A percentile compares a stretch with the other conserved stretches of the same genome.
Evolutionary conservation across 805 yeast species (phyloP).

Genomic region (Pichia gijzeniarum): DNA sequence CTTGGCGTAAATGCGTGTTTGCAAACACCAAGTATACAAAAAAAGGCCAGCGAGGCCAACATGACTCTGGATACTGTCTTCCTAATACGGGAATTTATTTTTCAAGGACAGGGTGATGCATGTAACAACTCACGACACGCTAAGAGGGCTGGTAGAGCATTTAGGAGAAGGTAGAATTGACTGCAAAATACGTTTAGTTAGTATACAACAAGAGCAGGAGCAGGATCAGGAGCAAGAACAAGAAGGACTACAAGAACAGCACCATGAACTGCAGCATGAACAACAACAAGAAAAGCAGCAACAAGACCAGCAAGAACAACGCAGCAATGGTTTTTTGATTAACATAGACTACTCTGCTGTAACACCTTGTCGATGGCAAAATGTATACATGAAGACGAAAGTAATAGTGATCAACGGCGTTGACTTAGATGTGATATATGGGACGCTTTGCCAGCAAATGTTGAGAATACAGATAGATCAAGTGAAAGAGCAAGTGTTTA

Average conservation of each 20-base stretch:
- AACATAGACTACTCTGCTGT: neutral
- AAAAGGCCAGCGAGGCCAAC: too few relatives aligned
- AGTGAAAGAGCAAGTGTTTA: neutral
- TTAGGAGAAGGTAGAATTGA: neutral
- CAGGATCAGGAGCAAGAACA: too few relatives aligned
- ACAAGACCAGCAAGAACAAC: too few relatives aligned
- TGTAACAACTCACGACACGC: neutral
- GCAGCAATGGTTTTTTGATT: neutral
- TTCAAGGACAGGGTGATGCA: neutral
- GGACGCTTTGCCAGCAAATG: neutral
- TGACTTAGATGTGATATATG: neutral
- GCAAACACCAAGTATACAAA: too few relatives aligned
- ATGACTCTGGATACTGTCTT: too few relatives aligned
- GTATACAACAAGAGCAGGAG: slow-evolving; percentile 1
- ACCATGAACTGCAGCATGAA: too few relatives aligned
- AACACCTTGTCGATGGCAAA: neutral
- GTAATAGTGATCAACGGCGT: neutral
- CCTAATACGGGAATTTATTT: neutral
- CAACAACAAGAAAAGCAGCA: too few relatives aligned
- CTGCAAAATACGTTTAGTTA: neutral
- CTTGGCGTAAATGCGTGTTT: too few relatives aligned
- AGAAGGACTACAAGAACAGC: too few relatives aligned
- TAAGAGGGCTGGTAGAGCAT: neutral
- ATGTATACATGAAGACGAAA: neutral
- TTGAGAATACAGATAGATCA: neutral